Evolutionary conservation across 2,329 filamentous ascomycete species (phyloP).

Genomic region (Drechslerella coelobrocha): DNA sequence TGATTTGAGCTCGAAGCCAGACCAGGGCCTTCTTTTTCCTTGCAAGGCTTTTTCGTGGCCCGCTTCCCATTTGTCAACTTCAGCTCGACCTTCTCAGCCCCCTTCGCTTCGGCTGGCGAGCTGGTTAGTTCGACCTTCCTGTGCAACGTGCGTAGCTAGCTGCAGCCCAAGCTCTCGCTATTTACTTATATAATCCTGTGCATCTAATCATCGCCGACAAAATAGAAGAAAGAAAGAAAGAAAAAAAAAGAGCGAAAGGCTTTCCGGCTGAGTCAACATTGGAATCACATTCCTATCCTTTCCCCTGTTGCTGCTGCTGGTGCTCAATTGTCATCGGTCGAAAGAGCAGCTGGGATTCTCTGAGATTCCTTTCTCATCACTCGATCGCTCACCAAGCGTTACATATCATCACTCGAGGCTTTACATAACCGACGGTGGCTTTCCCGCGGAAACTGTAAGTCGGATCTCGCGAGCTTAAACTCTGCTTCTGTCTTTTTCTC

Average conservation of each 20-base stretch:
- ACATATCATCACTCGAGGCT: not conserved
- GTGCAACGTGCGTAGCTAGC: not conserved
- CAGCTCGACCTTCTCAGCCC: slow-evolving; percentile 44
- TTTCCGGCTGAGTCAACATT: not conserved
- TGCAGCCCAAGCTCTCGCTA: not conserved
- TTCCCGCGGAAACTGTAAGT: not conserved
- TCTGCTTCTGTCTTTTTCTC: not conserved
- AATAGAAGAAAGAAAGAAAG: no score
- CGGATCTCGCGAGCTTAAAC: not conserved
- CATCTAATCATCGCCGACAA: no score
- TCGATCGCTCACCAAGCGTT: not conserved
- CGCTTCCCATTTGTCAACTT: slow-evolving; percentile 11
- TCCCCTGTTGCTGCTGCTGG: no score
- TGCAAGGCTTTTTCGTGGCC: slow-evolving; percentile 4
- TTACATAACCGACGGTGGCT: not conserved
- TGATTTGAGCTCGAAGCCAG: not conserved
- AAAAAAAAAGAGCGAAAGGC: not conserved
- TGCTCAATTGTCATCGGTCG: slow-evolving; percentile 2
- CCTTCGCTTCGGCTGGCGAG: slow-evolving; percentile 33
- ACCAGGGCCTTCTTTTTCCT: not conserved
- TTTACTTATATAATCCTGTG: no score
- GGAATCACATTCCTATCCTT: not conserved
- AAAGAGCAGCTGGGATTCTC: not conserved
- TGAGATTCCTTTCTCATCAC: no score
- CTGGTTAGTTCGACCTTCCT: slow-evolving; percentile 2